Evolutionary conservation across 371 early-diverging fungal species (phyloP), one percentile per base, ranked within the genome.

Genomic region (Syncephalastrum contaminatum): DNA sequence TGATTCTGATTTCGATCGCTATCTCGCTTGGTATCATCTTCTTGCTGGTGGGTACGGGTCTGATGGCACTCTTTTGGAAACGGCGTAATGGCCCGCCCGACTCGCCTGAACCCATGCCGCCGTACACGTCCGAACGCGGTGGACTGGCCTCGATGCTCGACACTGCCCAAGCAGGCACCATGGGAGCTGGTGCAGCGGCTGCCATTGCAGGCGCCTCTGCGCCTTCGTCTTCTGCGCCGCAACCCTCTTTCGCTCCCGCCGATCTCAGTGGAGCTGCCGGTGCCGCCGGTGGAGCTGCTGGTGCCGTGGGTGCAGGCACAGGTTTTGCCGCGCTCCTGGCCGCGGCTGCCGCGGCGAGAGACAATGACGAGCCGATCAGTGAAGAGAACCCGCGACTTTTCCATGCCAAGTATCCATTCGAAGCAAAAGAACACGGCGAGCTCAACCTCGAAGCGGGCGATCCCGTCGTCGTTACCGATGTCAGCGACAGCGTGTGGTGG

Each of bases 401-500:
- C 51, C 86, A 87, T 53, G 86, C 91, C 12, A 85, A 84, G 54
- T 89, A 82, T 55, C 83, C 86, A 4, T 91, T 91, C 60, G 80
- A 83, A 50, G 86, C 90, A 21, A 83, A 87, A 24, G 90, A 91
- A 50, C 82, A 77, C 42, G 90, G 90, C 5, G 91, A 91, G 64
- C 67, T 91, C 12, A 86, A 84, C 0, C 87, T 91, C 70, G 67
- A 73, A 30, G 79, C 84, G 1, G 80, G 84, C 48, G 87, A 84
- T 46, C 73, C 81, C 0, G 83, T 91, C 59, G 73, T 89, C 61
- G 91, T 90, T 4, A 85, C 88, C 4, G 91, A 91, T 70, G 83
- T 77, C 51, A 88, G 81, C 55, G 89, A 91, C 63, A 87, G 85
- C 67, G 81, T 90, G 15, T 91, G 91, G 91, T 91, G 91, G 91